Percentiles rank a stretch among this genome's conserved stretches.
phyloP scores from a whole-genome alignment of 2,329 filamentous ascomycete genomes.

The Decorospora gaudefroyi region DNA sequence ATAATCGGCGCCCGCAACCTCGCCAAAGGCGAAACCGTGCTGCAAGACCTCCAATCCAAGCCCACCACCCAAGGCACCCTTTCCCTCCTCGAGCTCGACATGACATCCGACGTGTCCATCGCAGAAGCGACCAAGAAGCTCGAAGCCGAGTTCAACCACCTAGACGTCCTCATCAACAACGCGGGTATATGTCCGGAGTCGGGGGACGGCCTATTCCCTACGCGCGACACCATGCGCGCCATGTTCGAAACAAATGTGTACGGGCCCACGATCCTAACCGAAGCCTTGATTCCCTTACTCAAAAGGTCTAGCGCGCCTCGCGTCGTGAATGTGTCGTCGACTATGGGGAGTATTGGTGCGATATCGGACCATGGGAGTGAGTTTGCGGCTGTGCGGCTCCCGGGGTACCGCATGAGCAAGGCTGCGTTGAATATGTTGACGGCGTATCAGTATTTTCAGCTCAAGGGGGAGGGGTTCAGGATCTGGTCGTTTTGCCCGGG shows the following conservation, averaged over 20 bases:
- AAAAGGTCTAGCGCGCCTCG: constrained; percentile 34
- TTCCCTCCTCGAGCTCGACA: constrained; percentile 45
- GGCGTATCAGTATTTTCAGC: constrained; percentile 48
- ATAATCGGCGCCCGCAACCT: constrained; percentile 43
- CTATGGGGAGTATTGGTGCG: constrained; percentile 39
- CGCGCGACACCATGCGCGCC: constrained; percentile 25
- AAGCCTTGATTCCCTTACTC: constrained; percentile 43
- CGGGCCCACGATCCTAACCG: constrained; percentile 41
- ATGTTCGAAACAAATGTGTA: constrained; percentile 48
- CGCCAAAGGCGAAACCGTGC: constrained; percentile 39
- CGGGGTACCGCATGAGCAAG: constrained; percentile 45
- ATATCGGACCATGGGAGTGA: constrained; percentile 19
- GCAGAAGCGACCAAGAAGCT: constrained; percentile 41
- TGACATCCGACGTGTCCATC: constrained; percentile 44
- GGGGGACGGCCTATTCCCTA: constrained; percentile 10
- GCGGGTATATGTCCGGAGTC: constrained; percentile 61
- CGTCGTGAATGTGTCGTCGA: constrained; percentile 46
- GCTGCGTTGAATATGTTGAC: constrained; percentile 46
- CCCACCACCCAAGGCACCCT: constrained; percentile 36
- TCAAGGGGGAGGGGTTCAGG: constrained; percentile 31
- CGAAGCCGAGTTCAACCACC: constrained; percentile 39
- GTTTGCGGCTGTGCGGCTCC: constrained; percentile 8
- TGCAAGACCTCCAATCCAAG: constrained; percentile 35
- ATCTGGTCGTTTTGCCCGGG: constrained; percentile 42
- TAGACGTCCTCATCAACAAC: constrained; percentile 88